A percentile compares a stretch with the other conserved stretches of the same genome.
phyloP scores from a whole-genome alignment of 495 filamentous ascomycete genomes.

The Bathelium albidoporum region DNA sequence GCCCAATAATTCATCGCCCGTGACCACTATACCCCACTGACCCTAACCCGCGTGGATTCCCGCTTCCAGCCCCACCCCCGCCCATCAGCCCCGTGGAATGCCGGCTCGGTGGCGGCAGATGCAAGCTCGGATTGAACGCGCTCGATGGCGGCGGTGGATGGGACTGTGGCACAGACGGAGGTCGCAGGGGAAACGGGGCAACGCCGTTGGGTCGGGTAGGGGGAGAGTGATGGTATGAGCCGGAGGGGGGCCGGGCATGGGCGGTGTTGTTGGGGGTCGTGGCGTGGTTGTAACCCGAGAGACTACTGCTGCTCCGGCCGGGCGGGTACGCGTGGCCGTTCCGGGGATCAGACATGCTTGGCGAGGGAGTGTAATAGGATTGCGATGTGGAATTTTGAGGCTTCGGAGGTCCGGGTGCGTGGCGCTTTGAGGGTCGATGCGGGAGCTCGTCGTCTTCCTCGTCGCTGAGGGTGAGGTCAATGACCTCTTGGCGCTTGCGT shows the following conservation, averaged over 20 bases:
- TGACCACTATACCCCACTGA: too few relatives aligned
- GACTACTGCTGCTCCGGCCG: slow-evolving; percentile 6
- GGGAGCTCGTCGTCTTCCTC: slow-evolving; percentile 60
- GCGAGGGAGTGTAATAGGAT: slow-evolving; percentile 2
- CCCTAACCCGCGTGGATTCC: background rate
- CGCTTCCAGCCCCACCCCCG: background rate
- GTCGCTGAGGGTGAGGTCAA: slow-evolving; percentile 69
- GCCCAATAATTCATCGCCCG: too few relatives aligned
- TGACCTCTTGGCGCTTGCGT: slow-evolving; percentile 52
- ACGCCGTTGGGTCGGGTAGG: slow-evolving; percentile 2
- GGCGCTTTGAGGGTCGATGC: slow-evolving; percentile 15
- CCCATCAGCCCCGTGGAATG: background rate
- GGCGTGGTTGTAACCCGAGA: too few relatives aligned
- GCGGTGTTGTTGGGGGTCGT: too few relatives aligned
- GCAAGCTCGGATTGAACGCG: background rate
- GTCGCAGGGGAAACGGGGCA: slow-evolving; percentile 6
- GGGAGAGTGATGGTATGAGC: background rate
- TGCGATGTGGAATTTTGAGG: background rate
- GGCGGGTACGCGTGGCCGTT: slow-evolving; percentile 7
- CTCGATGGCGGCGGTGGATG: background rate
- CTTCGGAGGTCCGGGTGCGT: background rate
- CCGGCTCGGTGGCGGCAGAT: background rate
- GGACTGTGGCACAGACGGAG: slow-evolving; percentile 1
- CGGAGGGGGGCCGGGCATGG: background rate
- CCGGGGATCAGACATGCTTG: background rate